phyloP scores from a whole-genome alignment of 1,139 yeast genomes.

The Martiniozyma asiatica region DNA sequence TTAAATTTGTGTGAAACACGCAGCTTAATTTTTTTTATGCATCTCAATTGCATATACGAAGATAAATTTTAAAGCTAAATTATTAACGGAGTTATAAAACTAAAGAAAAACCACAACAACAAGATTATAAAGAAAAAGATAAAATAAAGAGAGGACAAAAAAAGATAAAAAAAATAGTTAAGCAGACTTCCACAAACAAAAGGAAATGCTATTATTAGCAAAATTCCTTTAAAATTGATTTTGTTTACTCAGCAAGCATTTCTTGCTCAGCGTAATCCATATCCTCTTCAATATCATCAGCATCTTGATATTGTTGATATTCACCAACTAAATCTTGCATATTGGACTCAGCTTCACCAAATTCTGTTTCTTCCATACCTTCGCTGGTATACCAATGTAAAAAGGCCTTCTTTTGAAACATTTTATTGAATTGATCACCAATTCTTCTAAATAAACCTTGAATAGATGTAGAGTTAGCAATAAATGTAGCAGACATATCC shows the following conservation, averaged over 20 bases:
- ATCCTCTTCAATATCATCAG: slow-evolving; percentile 61
- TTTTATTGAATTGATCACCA: slow-evolving; percentile 80
- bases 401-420: slow-evolving; percentile 91
- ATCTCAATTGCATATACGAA: too few species aligned
- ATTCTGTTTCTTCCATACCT: slow-evolving; percentile 94
- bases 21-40: too few species aligned
- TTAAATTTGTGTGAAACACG: too few species aligned
- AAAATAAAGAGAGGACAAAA: too few species aligned
- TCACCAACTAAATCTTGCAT: slow-evolving; percentile 82
- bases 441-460: slow-evolving; percentile 85
- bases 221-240: too few species aligned
- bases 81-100: too few species aligned
- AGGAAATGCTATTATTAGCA: too few species aligned
- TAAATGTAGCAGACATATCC: slow-evolving; percentile 84
- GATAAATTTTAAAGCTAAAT: too few species aligned
- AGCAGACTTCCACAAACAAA: too few species aligned
- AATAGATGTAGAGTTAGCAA: slow-evolving; percentile 86
- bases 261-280: slow-evolving; percentile 57
- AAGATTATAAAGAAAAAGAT: too few species aligned
- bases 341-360: slow-evolving; percentile 78
- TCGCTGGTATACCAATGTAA: slow-evolving; percentile 92
- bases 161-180: too few species aligned
- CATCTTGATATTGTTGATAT: slow-evolving; percentile 88
- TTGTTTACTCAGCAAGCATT: slow-evolving; percentile 35
- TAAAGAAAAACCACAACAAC: too few species aligned